Conservation (phyloP, 2,329 filamentous ascomycete genomes). For the Trichoderma citrinoviride region DNA sequence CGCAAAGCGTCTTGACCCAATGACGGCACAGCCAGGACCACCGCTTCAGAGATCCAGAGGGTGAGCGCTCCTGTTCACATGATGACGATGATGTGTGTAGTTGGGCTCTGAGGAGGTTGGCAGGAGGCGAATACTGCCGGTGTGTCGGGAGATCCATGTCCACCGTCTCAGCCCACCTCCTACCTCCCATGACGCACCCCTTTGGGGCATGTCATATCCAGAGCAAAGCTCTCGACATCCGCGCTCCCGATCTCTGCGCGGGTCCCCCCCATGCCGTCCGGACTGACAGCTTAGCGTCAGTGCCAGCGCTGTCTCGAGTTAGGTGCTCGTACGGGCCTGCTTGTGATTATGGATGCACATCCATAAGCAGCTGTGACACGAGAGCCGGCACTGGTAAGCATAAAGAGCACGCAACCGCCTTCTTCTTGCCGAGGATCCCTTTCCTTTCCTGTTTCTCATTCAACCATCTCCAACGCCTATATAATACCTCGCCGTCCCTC, state of each 20-base stretch:
- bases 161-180: conserved; percentile 20
- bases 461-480: conserved; percentile 16
- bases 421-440: conserved; percentile 13
- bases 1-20: not conserved
- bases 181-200: conserved; percentile 7
- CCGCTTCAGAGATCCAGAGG: not conserved
- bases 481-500: not conserved
- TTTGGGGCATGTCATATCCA: not conserved
- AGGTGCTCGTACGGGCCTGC: not conserved
- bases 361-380: conserved; percentile 1
- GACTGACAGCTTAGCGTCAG: conserved; percentile 9
- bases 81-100: not conserved
- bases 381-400: conserved; percentile 22
- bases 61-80: conserved; percentile 3
- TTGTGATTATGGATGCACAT: conserved; percentile 1
- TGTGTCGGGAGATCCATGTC: conserved; percentile 18
- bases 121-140: conserved; percentile 13
- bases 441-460: conserved; percentile 11
- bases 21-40: conserved; percentile 2
- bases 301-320: conserved; percentile 9
- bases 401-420: conserved; percentile 33
- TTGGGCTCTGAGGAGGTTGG: conserved; percentile 2
- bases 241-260: conserved; percentile 18
- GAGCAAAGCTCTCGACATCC: conserved; percentile 6
- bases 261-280: conserved; percentile 7